A percentile compares a stretch with the other conserved stretches of the same genome.
These are phyloP conservation scores for Crataegus laevigata DNA, from an alignment of 306 rosid genomes.

Conservation along the genomic window DNA sequence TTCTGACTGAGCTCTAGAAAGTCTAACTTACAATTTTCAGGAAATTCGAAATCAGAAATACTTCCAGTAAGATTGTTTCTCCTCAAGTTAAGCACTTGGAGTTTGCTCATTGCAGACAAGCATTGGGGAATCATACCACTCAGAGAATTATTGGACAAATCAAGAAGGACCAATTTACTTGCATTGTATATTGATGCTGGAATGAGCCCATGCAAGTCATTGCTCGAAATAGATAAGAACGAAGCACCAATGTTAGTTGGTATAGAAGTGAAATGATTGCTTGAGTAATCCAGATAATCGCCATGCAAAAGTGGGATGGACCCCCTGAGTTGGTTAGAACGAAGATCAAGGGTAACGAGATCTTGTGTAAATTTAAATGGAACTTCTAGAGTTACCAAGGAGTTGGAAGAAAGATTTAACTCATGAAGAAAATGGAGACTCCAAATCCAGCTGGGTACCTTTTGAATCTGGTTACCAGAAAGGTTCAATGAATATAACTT, in stretches of 20 bases:
- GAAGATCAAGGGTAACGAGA: not conserved
- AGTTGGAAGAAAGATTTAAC: constrained; percentile 12
- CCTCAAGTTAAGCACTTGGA: constrained; percentile 12
- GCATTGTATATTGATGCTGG: constrained; percentile 24
- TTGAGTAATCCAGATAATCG: constrained; percentile 13
- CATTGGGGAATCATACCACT: constrained; percentile 14
- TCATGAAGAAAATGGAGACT: not conserved
- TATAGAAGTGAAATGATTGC: constrained; percentile 9
- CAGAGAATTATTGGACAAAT: constrained; percentile 17
- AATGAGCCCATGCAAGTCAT: constrained; percentile 2
- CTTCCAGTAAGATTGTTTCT: constrained; percentile 5
- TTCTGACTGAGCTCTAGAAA: constrained; percentile 10
- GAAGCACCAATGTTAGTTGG: not conserved
- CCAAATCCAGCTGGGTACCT: constrained; percentile 23
- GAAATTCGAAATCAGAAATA: constrained; percentile 12
- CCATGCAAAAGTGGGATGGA: not conserved
- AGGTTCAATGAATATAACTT: constrained; percentile 1
- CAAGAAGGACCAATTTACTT: not conserved
- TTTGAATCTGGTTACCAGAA: constrained; percentile 18
- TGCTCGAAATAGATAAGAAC: constrained; percentile 18
- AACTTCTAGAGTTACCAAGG: not conserved
- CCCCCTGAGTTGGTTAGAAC: not conserved
- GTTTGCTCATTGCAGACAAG: not conserved
- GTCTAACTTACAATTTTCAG: not conserved
- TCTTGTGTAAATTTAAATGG: not conserved